Percentiles rank a stretch among this genome's conserved stretches.
Conservation (phyloP, 2,329 filamentous ascomycete genomes). For the Neonectria coccinea region DNA sequence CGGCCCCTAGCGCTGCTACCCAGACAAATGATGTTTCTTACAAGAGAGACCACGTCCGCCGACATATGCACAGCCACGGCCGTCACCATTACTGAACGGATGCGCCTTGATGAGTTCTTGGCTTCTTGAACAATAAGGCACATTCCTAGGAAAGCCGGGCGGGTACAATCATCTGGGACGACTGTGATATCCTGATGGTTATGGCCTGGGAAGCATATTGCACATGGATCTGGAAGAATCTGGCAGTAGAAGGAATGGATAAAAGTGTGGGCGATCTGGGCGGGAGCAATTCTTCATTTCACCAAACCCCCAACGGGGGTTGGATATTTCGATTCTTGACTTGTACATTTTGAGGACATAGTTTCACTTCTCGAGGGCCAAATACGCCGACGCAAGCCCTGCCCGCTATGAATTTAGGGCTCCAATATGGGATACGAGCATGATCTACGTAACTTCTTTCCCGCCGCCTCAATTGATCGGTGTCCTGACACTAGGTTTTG, state of each 20-base stretch:
- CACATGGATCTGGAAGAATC: constrained; percentile 22
- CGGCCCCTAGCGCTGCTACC: constrained; percentile 37
- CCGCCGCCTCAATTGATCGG: not conserved
- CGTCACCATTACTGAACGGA: constrained; percentile 45
- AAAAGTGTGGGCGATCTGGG: constrained; percentile 12
- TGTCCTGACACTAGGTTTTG: not conserved
- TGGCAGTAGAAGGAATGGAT: constrained; percentile 6
- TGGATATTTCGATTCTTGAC: constrained; percentile 46
- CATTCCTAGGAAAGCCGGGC: constrained; percentile 1
- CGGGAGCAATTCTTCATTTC: constrained; percentile 12
- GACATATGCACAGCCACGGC: constrained; percentile 54
- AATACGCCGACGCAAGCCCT: constrained; percentile 25
- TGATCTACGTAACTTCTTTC: not conserved
- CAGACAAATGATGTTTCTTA: constrained; percentile 30
- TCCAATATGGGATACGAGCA: constrained; percentile 19
- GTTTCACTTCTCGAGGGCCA: constrained; percentile 34
- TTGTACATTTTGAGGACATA: constrained; percentile 48
- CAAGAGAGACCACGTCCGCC: constrained; percentile 47
- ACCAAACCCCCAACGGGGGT: constrained; percentile 17
- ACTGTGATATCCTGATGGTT: not conserved
- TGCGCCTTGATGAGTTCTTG: constrained; percentile 5
- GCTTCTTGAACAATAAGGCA: constrained; percentile 29
- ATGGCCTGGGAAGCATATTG: constrained; percentile 3
- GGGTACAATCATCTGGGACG: not conserved
- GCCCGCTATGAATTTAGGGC: constrained; percentile 38